These are phyloP conservation scores for Hyphopichia khmerensis DNA, from an alignment of 1,139 yeast species.

Conservation along the genomic window DNA sequence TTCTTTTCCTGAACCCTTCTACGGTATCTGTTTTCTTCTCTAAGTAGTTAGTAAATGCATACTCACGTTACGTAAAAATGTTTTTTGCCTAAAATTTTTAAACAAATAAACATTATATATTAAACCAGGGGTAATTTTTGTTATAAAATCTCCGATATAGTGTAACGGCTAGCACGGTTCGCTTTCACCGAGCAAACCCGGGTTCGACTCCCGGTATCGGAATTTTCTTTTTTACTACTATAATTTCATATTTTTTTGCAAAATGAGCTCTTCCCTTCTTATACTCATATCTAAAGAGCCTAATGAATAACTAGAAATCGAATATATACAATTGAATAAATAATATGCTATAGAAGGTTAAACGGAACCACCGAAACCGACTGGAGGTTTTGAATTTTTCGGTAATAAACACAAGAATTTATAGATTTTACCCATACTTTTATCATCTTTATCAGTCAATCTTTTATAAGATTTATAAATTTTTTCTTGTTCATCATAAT, in stretches of 20 bases:
- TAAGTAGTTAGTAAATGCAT: too few species aligned
- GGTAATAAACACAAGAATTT: slow-evolving; percentile 71
- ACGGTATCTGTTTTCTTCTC: too few species aligned
- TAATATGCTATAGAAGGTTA: background rate
- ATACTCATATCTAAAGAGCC: too few species aligned
- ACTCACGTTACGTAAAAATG: too few species aligned
- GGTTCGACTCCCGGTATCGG: slow-evolving; percentile 85
- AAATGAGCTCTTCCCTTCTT: too few species aligned
- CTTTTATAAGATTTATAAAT: slow-evolving; percentile 62
- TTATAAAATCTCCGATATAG: slow-evolving; percentile 57
- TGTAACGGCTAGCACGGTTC: slow-evolving; percentile 84
- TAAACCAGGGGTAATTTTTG: too few species aligned
- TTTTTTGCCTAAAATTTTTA: too few species aligned
- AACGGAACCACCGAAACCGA: slow-evolving; percentile 29
- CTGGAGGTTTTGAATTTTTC: slow-evolving; percentile 32
- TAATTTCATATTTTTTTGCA: slow-evolving; percentile 1
- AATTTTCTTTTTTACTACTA: slow-evolving; percentile 29
- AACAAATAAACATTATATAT: too few species aligned
- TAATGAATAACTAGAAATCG: too few species aligned
- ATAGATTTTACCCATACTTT: slow-evolving; percentile 75
- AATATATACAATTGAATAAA: background rate
- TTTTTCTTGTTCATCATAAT: slow-evolving; percentile 38
- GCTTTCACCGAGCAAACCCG: slow-evolving; percentile 82
- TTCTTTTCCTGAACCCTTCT: too few species aligned
- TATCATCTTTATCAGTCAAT: slow-evolving; percentile 59